phyloP scores from a whole-genome alignment of 2,329 filamentous ascomycete species.

The Phoma sp. region DNA sequence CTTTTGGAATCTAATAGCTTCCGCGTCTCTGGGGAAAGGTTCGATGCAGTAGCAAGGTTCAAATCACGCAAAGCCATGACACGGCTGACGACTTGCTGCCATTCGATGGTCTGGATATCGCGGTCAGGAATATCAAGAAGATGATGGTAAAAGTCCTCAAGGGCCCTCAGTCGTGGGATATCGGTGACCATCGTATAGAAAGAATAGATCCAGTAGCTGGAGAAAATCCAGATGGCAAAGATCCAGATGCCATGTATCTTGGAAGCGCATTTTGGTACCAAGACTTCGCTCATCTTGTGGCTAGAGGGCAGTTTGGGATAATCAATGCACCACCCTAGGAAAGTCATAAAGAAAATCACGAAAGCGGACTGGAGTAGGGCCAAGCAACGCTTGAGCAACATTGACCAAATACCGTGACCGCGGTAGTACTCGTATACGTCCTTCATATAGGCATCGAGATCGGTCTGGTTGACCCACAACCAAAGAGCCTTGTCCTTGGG shows the following conservation, averaged over 20 bases:
- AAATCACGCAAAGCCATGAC: constrained; percentile 84
- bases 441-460: constrained; percentile 84
- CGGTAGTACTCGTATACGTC: constrained; percentile 88
- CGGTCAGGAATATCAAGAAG: constrained; percentile 81
- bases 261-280: constrained; percentile 75
- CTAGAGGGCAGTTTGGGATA: constrained; percentile 73
- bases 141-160: constrained; percentile 85
- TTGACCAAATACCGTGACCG: constrained; percentile 84
- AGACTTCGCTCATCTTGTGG: constrained; percentile 65
- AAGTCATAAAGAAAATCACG: constrained; percentile 80
- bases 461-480: constrained; percentile 90
- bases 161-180: constrained; percentile 72
- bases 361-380: constrained; percentile 83
- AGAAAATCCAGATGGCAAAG: constrained; percentile 80
- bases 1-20: constrained; percentile 79
- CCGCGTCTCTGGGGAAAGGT: constrained; percentile 63
- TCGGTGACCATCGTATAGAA: constrained; percentile 76
- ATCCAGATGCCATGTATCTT: constrained; percentile 79
- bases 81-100: constrained; percentile 87
- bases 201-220: constrained; percentile 84
- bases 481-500: constrained; percentile 83
- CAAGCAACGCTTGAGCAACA: constrained; percentile 72
- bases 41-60: constrained; percentile 80
- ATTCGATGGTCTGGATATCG: constrained; percentile 93
- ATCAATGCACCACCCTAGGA: constrained; percentile 84